Evolutionary conservation across 2,329 filamentous ascomycete species (phyloP).

Genomic region (Emergomyces pasteurianus): DNA sequence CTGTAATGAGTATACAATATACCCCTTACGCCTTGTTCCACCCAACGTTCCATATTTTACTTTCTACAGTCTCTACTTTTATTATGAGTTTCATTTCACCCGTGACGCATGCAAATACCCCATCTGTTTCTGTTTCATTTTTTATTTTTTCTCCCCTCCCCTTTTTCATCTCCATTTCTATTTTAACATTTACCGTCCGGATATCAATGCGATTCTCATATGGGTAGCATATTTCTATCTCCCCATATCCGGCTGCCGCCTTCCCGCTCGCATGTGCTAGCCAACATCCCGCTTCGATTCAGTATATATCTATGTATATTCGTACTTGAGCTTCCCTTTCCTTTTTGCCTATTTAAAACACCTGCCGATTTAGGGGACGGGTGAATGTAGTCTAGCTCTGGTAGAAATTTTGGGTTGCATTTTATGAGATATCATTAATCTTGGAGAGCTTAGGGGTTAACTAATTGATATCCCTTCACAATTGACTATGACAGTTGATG

Average conservation of each 20-base stretch:
- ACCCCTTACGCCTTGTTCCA: neutral
- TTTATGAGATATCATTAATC: too few relatives aligned
- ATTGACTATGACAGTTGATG: too few relatives aligned
- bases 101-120: constrained; percentile 1
- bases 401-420: too few relatives aligned
- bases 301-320: too few relatives aligned
- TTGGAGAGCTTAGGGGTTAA: too few relatives aligned
- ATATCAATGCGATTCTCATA: neutral
- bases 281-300: too few relatives aligned
- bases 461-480: too few relatives aligned
- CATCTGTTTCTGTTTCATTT: too few relatives aligned
- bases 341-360: too few relatives aligned
- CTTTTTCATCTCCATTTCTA: neutral
- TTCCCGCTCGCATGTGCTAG: neutral
- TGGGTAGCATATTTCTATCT: neutral
- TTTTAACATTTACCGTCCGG: neutral
- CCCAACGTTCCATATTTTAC: neutral
- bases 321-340: too few relatives aligned
- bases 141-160: neutral
- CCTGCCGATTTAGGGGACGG: too few relatives aligned
- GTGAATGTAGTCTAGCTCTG: too few relatives aligned
- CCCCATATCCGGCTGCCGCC: neutral
- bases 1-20: neutral
- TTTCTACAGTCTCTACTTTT: neutral
- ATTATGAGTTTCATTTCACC: neutral